phyloP scores from a whole-genome alignment of 352 stramenopile species.

The Peronospora tabacina region DNA sequence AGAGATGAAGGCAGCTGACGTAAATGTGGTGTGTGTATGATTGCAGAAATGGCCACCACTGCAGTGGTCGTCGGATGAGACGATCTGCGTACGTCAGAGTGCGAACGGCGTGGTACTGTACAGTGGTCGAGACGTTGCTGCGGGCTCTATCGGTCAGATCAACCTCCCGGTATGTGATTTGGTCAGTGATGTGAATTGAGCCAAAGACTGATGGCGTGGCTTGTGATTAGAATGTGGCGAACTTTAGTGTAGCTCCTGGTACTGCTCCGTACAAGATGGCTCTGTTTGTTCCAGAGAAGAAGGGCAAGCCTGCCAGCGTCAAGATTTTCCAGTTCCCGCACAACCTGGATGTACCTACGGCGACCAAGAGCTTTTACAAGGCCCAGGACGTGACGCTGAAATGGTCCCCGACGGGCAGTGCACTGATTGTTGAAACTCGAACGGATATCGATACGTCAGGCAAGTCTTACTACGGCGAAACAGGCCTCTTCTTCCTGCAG shows the following conservation, averaged over 20 bases:
- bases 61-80: slow-evolving; percentile 88
- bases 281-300: slow-evolving; percentile 85
- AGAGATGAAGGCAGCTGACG: slow-evolving; percentile 1
- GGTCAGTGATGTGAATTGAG: background rate
- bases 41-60: slow-evolving; percentile 83
- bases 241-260: slow-evolving; percentile 80
- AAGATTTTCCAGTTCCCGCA: slow-evolving; percentile 78
- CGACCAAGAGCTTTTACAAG: slow-evolving; percentile 88
- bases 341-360: slow-evolving; percentile 47
- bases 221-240: slow-evolving; percentile 51
- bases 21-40: background rate
- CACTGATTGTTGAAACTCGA: slow-evolving; percentile 86
- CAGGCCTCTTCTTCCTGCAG: slow-evolving; percentile 93
- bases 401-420: slow-evolving; percentile 82
- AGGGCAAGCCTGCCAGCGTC: slow-evolving; percentile 82
- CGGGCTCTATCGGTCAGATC: slow-evolving; percentile 61
- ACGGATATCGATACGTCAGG: slow-evolving; percentile 89
- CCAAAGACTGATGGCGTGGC: slow-evolving; percentile 1
- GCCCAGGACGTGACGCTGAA: slow-evolving; percentile 86
- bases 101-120: slow-evolving; percentile 74
- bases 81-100: slow-evolving; percentile 71
- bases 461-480: slow-evolving; percentile 97
- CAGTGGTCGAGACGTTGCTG: slow-evolving; percentile 52
- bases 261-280: slow-evolving; percentile 77
- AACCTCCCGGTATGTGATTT: slow-evolving; percentile 46